These are phyloP conservation scores for Sclerotinia sclerotiorum DNA, from an alignment of 2,329 filamentous ascomycete genomes.

Conservation along the genomic window DNA sequence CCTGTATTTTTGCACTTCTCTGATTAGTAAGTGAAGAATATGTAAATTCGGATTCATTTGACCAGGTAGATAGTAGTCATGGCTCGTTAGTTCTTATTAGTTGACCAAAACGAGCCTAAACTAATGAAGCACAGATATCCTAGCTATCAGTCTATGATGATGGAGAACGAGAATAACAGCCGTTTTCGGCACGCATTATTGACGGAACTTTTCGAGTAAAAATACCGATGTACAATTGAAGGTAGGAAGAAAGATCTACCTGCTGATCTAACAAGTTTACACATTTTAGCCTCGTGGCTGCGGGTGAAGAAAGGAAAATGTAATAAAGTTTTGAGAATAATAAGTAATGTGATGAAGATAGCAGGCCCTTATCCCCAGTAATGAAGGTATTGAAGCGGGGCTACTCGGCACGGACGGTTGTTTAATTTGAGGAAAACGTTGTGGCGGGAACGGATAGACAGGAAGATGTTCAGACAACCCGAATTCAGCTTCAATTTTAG, in stretches of 20 bases:
- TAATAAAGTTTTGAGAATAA: background rate
- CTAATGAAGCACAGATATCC: background rate
- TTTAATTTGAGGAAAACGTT: background rate
- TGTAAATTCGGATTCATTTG: background rate
- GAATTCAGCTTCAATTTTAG: background rate
- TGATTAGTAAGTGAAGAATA: background rate
- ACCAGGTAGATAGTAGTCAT: background rate
- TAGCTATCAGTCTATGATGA: too few relatives aligned
- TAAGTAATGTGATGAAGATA: constrained; percentile 1
- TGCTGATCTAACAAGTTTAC: background rate
- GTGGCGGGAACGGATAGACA: background rate
- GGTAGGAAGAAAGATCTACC: background rate
- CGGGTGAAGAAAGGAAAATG: background rate
- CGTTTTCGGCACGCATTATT: background rate
- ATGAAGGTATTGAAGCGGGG: background rate
- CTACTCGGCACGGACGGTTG: background rate
- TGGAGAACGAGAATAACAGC: background rate
- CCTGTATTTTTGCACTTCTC: background rate
- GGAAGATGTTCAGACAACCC: background rate
- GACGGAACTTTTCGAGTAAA: background rate
- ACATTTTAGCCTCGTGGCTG: background rate
- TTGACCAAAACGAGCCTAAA: background rate
- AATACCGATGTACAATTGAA: background rate
- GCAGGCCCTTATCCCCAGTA: too few relatives aligned
- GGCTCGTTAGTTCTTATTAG: too few relatives aligned